Evolutionary conservation across 1,139 yeast species (phyloP), one percentile per base, ranked within the genome.

Genomic region (Taphrina confusa): DNA sequence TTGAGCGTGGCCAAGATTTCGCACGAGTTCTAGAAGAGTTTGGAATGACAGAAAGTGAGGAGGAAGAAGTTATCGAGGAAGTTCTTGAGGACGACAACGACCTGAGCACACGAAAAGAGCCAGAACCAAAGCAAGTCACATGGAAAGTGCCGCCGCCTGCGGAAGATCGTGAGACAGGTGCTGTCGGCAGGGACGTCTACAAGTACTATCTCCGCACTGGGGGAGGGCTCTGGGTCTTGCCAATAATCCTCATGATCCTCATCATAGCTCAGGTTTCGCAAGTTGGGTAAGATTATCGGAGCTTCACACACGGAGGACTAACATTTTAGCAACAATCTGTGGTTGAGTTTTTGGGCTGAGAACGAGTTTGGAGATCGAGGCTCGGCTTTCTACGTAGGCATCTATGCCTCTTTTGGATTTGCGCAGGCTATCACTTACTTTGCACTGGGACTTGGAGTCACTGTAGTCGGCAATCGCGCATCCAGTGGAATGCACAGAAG

Each of bases 291-390:
- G 36, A 8, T 23, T 42, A 4, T 42, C 33, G 20, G 14, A 5
- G 14, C 9, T 14, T 9, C 46, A 5, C 4, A 4, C 45, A 2
- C 20, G 8, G 25, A 9, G 2, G 12, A 23, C 46, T 42, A 9
- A 42, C 3, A 3, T 2, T 6, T 1, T 28, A 34, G 87, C 69
- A 78, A 87, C 36, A 86, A 85, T 67, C 84, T 85, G 20, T 90
- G 96, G 95, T 76, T 90, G 64, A 84, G 96, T 0, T 90, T 81
- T 71, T 90, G 97, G 97, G 78, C 86, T 2, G 80, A 78, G 20
- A 58, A 76, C 57, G 83, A 80, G 69, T 88, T 85, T 68, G 63
- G 65, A 5, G 44, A 54, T 25, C 73, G 78, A 56, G 65, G 80
- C 0, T 74, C 78, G 54, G 79, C 80, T 2, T 81, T 82, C 66